Base-by-base conservation (phyloP, 202 grass and related monocot species). In the Brachypodium distachyon region DNA sequence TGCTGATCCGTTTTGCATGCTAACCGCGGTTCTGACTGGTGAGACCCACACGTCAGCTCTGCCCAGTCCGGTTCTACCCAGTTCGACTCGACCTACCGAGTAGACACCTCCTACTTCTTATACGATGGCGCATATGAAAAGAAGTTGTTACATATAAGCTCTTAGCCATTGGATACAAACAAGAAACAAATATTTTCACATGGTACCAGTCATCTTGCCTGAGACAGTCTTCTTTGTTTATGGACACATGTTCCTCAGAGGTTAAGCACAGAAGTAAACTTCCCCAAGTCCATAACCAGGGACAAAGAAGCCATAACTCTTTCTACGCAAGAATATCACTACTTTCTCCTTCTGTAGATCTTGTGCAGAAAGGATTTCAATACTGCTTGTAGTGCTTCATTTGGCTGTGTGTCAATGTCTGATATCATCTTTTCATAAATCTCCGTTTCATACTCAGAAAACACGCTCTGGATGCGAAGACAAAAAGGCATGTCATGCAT, bases 271-370 rank as follows among this genome's bases (percentile, higher is more conserved):
- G 3, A 41, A 19, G 66, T 22, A 0, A 11, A 42, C 22, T 42
- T 33, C n/a, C n/a, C n/a, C n/a, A n/a, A n/a, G n/a, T 49, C 17
- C 49, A 52, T 13, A 56, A 56, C 52, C 11, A 56, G 52, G 52
- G 23, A 33, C 28, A 17, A 60, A 60, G 14, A 61, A 61, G 16
- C 58, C 33, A 38, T 31, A 62, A 12, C 33, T 61, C 12, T 2
- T n/a, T 13, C 0, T 46, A 43, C 18, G 9, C 23, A 7, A 52
- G 17, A 49, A 8, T 19, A 31, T 14, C 9, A 17, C 72, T 83
- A 84, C n/a, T 85, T 83, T 21, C 38, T 81, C 83, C 86, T 92
- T 61, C 64, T 79, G 77, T 92, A 90, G 38, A 90, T 96, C 47
- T 83, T 92, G 17, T 88, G 73, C 51, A 88, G 61, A 72, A 96